Evolutionary conservation across 2,329 filamentous ascomycete genomes (phyloP).

Genomic region (Pseudogymnoascus destructans): DNA sequence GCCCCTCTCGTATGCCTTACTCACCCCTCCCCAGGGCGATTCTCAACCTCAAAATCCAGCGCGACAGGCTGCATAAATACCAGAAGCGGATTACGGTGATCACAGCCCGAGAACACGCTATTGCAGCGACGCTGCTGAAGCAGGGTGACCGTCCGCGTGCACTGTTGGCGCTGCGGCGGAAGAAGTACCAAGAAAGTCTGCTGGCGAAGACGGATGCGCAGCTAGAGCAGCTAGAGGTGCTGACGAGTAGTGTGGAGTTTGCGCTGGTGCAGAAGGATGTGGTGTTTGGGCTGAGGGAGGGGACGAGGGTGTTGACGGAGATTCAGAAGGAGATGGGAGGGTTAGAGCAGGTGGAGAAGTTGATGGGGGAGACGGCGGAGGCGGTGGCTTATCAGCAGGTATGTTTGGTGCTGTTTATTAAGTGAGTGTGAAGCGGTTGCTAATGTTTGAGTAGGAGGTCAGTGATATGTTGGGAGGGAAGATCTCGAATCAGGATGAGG

Average conservation of each 20-base stretch:
- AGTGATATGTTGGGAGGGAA: slow-evolving; percentile 79
- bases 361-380: slow-evolving; percentile 86
- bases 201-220: slow-evolving; percentile 83
- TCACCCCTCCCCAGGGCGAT: slow-evolving; percentile 54
- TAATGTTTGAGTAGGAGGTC: slow-evolving; percentile 51
- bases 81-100: slow-evolving; percentile 79
- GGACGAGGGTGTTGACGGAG: slow-evolving; percentile 75
- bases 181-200: slow-evolving; percentile 92
- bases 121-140: slow-evolving; percentile 71
- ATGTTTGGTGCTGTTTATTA: slow-evolving; percentile 19
- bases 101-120: slow-evolving; percentile 74
- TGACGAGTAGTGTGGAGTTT: slow-evolving; percentile 86
- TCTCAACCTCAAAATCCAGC: slow-evolving; percentile 93
- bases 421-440: neutral
- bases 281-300: slow-evolving; percentile 81
- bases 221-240: slow-evolving; percentile 81
- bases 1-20: slow-evolving; percentile 11
- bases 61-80: slow-evolving; percentile 94
- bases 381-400: slow-evolving; percentile 85
- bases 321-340: slow-evolving; percentile 96
- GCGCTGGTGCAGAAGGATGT: slow-evolving; percentile 95
- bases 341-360: slow-evolving; percentile 82
- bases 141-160: slow-evolving; percentile 69
- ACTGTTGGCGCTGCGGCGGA: slow-evolving; percentile 75
- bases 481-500: slow-evolving; percentile 90